Evolutionary conservation across 1,284 basidiomycete genomes (phyloP).

Genomic region (Trichosporon sp.): DNA sequence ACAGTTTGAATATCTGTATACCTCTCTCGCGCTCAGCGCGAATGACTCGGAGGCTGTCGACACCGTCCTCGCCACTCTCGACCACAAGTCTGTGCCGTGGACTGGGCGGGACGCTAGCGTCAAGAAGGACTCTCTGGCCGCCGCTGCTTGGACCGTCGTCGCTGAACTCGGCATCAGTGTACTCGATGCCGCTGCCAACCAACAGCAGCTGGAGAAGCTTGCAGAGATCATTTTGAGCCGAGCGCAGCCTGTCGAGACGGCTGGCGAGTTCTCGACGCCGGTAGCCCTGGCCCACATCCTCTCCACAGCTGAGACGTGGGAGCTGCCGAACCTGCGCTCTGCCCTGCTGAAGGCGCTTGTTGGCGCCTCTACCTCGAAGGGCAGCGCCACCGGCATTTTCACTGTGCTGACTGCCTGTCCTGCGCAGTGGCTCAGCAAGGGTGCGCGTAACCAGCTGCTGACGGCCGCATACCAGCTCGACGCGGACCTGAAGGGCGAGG

Average conservation of each 20-base stretch:
- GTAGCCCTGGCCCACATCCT: constrained; percentile 24
- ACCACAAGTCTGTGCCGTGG: constrained; percentile 19
- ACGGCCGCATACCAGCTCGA: constrained; percentile 31
- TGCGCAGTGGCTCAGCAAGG: constrained; percentile 28
- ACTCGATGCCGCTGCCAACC: constrained; percentile 27
- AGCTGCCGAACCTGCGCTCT: constrained; percentile 24
- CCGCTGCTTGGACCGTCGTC: constrained; percentile 36
- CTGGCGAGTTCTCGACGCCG: background rate
- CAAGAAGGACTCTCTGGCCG: constrained; percentile 21
- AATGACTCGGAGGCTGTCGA: constrained; percentile 23
- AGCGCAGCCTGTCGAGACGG: background rate
- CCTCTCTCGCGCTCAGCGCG: constrained; percentile 24
- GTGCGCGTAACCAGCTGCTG: constrained; percentile 28
- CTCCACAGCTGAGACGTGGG: constrained; percentile 30
- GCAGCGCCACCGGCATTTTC: constrained; percentile 21
- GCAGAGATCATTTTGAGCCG: constrained; percentile 20
- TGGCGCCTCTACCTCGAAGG: constrained; percentile 1
- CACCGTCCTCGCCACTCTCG: constrained; percentile 24
- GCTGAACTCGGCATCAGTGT: constrained; percentile 35
- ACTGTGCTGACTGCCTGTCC: constrained; percentile 29
- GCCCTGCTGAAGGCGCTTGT: constrained; percentile 30
- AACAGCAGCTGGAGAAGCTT: constrained; percentile 28
- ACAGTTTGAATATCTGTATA: constrained; percentile 29
- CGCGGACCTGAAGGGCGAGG: constrained; percentile 3
- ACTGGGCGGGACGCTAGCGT: constrained; percentile 27